Percentiles rank a stretch among this genome's conserved stretches.
These are phyloP conservation scores for Plectosphaerella plurivora DNA, from an alignment of 2,329 filamentous ascomycete genomes.

Conservation along the genomic window DNA sequence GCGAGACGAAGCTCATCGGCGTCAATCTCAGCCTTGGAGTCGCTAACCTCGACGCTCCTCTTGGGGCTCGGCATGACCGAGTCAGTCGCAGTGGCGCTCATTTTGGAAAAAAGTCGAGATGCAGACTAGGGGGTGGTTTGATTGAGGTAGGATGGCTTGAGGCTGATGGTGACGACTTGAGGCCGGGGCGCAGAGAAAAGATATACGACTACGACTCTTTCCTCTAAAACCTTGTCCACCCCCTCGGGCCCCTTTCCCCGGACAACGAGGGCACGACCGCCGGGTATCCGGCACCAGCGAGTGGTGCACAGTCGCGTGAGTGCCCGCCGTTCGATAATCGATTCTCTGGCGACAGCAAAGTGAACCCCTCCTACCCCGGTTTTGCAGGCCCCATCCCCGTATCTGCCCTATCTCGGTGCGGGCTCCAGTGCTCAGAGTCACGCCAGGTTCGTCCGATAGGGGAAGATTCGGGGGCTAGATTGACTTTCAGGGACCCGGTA, in stretches of 20 bases:
- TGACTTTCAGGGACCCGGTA: background rate
- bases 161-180: background rate
- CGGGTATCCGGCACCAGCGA: background rate
- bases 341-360: background rate
- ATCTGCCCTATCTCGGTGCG: background rate
- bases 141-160: background rate
- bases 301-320: background rate
- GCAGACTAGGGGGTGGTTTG: background rate
- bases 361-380: background rate
- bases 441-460: background rate
- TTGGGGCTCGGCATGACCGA: conserved; percentile 4
- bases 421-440: background rate
- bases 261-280: background rate
- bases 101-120: background rate
- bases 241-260: background rate
- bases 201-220: background rate
- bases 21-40: conserved; percentile 14
- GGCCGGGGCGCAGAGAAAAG: background rate
- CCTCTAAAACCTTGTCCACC: background rate
- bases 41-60: conserved; percentile 6
- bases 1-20: conserved; percentile 35
- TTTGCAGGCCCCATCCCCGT: background rate
- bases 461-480: background rate
- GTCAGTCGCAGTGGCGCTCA: background rate
- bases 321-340: background rate